Conservation (phyloP, 495 filamentous ascomycete genomes). For the Penicillium taxi region DNA sequence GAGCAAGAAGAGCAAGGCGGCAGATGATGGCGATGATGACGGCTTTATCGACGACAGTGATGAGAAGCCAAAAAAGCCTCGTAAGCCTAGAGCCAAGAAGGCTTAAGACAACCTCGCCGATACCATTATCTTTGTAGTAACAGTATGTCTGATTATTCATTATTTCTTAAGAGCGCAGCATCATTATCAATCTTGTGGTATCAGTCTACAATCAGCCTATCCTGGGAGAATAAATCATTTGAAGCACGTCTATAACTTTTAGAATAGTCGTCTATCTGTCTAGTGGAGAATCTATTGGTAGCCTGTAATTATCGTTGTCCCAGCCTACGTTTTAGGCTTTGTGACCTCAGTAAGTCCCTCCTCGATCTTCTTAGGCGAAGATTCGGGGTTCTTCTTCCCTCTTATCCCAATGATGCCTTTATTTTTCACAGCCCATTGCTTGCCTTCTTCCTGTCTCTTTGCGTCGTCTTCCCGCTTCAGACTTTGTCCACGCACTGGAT, state of each 20-base stretch:
- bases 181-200: too few species aligned
- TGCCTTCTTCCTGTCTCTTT: slow-evolving; percentile 3
- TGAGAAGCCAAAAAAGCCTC: slow-evolving; percentile 47
- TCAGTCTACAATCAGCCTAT: too few species aligned
- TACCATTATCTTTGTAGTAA: slow-evolving; percentile 5
- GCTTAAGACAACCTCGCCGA: too few species aligned
- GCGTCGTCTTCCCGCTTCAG: slow-evolving; percentile 4
- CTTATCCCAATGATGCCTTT: slow-evolving; percentile 1
- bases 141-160: too few species aligned
- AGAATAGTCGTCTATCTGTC: too few species aligned
- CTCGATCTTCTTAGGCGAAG: not conserved
- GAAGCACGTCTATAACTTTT: too few species aligned
- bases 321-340: too few species aligned
- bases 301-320: too few species aligned
- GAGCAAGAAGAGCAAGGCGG: slow-evolving; percentile 47
- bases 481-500: slow-evolving; percentile 2
- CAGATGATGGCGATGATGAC: slow-evolving; percentile 33
- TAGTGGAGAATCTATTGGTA: too few species aligned
- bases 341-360: too few species aligned
- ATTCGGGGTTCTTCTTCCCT: not conserved
- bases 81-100: slow-evolving; percentile 38
- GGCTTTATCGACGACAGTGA: slow-evolving; percentile 37
- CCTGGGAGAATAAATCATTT: too few species aligned
- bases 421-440: slow-evolving; percentile 3
- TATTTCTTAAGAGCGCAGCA: too few species aligned